These are phyloP conservation scores for Termitomyces sp. DNA, from an alignment of 768 basidiomycete genomes.

Conservation along the genomic window DNA sequence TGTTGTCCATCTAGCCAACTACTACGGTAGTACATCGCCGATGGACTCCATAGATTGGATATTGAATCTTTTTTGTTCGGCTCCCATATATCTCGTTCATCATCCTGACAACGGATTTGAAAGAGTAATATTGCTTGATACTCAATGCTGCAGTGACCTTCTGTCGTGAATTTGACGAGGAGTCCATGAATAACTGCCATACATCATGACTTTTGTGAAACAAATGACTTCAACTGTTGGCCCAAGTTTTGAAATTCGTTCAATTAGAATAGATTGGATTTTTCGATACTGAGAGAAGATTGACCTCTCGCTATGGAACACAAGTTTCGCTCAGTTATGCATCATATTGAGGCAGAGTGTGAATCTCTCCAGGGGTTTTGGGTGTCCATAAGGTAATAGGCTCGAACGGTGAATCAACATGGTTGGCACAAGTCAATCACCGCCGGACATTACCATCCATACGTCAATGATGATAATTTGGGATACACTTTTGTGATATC, in stretches of 20 bases:
- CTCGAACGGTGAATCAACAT: not conserved
- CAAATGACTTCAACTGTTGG: not conserved
- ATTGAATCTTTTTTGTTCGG: not conserved
- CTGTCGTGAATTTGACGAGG: not conserved
- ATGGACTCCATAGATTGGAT: not conserved
- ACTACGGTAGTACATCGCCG: not conserved
- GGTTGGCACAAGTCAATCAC: not conserved
- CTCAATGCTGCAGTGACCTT: not conserved
- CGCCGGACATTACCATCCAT: not conserved
- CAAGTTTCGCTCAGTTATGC: not conserved
- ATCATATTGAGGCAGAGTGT: not conserved
- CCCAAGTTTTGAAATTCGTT: too few species aligned
- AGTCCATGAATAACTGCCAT: not conserved
- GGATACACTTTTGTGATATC: not conserved
- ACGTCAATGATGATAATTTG: not conserved
- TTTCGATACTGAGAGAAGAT: too few species aligned
- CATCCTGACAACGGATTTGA: not conserved
- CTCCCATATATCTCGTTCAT: not conserved
- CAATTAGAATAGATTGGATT: not conserved
- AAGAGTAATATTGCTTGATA: not conserved
- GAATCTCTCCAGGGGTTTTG: not conserved
- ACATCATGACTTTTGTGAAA: not conserved
- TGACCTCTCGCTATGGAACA: not conserved
- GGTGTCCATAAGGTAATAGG: not conserved
- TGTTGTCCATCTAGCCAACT: not conserved